Base-by-base conservation (phyloP, 1,139 yeast genomes). In the Pichiaceae sp. region DNA sequence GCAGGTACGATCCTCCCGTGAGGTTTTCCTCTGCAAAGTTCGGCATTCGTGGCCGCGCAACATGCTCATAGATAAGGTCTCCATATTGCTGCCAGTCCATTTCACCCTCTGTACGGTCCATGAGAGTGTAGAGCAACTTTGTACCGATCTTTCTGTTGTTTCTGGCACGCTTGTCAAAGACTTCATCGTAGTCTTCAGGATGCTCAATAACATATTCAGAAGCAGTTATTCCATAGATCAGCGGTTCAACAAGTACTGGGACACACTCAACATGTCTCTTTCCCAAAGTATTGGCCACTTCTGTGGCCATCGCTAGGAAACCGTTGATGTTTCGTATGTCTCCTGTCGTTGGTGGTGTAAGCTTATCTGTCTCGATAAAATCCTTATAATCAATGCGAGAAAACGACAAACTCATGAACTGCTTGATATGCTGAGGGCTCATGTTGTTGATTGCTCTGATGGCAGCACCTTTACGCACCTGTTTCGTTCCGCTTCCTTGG, bases 1-100 rank as follows among this genome's bases (percentile, higher is more conserved):
- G 64, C 35, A 89, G 57, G 0, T 95, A 73, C 0, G 96, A 86
- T 1, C 89, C 80, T 50, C 80, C 87, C 51, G 86, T 94, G 33
- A 83, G 64, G 53, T 89, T 89, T 49, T 84, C 95, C 30, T 63
- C 68, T 3, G 82, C 80, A 56, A 89, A 87, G 1, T 48, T 62
- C 4, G 16, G 5, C 49, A 91, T 64, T 50, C 93, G 73, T 11
- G 95, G 89, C 17, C 54, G 50, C n/a, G 91, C 63, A 27, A 87
- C 63, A 31, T 63, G 53, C 3, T 61, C 54, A 50, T 72, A 80
- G 9, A 91, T 69, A 2, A 62, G 49, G 4, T 66, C 64, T 35
- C 75, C 68, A 48, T 73, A 73, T 1, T 57, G 52, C 9, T 57
- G 57, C 96, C 96, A 87, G 32, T 68, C 59, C 39, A 66, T 66